These are phyloP conservation scores for Chaetoceros tenuissimus DNA, from an alignment of 108 stramenopile genomes.

Conservation along the genomic window DNA sequence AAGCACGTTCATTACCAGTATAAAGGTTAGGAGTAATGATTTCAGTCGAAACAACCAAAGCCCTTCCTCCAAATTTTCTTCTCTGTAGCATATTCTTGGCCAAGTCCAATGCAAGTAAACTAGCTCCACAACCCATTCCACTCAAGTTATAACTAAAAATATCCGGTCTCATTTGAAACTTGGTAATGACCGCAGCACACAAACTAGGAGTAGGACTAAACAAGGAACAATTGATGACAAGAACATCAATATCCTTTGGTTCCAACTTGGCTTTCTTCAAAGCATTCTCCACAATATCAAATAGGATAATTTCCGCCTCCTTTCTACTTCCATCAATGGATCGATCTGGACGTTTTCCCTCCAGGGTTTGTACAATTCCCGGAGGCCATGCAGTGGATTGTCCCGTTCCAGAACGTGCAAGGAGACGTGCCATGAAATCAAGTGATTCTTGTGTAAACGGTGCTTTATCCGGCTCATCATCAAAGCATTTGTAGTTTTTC, in stretches of 20 bases:
- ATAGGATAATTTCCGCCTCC: conserved; percentile 93
- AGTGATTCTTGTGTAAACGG: conserved; percentile 52
- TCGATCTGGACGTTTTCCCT: conserved; percentile 52
- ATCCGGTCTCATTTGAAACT: conserved; percentile 88
- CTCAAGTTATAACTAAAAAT: conserved; percentile 87
- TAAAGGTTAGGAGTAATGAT: conserved; percentile 96
- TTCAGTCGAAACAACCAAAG: conserved; percentile 94
- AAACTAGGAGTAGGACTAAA: conserved; percentile 96
- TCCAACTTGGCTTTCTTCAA: conserved; percentile 82
- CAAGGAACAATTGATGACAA: conserved; percentile 96
- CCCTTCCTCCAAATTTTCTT: conserved; percentile 56
- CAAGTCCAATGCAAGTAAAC: conserved; percentile 86
- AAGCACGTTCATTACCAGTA: conserved; percentile 91
- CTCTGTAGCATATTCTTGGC: conserved; percentile 79
- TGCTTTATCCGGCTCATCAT: too few relatives aligned
- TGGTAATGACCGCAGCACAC: conserved; percentile 92
- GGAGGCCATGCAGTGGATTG: conserved; percentile 98
- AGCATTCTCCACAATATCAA: conserved; percentile 85
- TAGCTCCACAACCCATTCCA: conserved; percentile 98
- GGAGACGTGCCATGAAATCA: conserved; percentile 81
- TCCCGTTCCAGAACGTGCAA: conserved; percentile 86
- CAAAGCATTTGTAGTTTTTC: conserved; percentile 85
- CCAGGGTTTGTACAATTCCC: conserved; percentile 79
- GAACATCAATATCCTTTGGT: conserved; percentile 88
- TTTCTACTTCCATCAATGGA: conserved; percentile 84